Evolutionary conservation across 2,329 filamentous ascomycete species (phyloP), one percentile per base, ranked within the genome.

Genomic region (Pseudophaeomoniella oleicola): DNA sequence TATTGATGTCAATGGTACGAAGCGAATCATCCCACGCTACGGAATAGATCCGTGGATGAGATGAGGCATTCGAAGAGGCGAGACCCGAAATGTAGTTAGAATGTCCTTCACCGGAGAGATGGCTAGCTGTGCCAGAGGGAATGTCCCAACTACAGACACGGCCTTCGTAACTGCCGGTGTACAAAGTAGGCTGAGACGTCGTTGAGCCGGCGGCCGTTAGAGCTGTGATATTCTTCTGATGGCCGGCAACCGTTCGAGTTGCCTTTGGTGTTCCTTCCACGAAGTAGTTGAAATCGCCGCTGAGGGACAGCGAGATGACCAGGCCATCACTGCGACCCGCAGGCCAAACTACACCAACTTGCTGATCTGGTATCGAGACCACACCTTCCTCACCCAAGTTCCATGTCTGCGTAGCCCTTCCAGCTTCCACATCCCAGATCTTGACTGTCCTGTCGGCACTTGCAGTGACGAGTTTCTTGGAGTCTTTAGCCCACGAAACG

Each of bases 21-120:
- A 96, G 66, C 1, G 79, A 85, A 56, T 98, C 90, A 53, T 98
- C 90, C 90, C 88, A 98, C 44, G 79, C 87, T 37, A 88, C 81
- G 50, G 79, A 88, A 61, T 83, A 87, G n/a, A 85, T 73, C 45
- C 75, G 71, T 19, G 75, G 59, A 32, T 51, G 48, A 13, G 15
- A 13, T 16, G 33, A 32, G 4, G 42, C 30, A 13, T 41, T 17
- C 5, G 64, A 64, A 1, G 74, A 63, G 2, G 78, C 65, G 44
- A 98, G 78, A 35, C 82, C 81, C 3, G 78, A 75, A 36, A 96
- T 75, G 56, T 92, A 87, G 56, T 88, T 92, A 5, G 81, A 81
- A 57, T 94, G 90, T 3, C 73, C 66, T 45, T 84, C 75, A 17
- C 90, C 88, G 43, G 90, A 82, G 9, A 92, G 71, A 10, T 72